phyloP scores from a whole-genome alignment of 2,329 filamentous ascomycete species.

The Cercospora sojina region DNA sequence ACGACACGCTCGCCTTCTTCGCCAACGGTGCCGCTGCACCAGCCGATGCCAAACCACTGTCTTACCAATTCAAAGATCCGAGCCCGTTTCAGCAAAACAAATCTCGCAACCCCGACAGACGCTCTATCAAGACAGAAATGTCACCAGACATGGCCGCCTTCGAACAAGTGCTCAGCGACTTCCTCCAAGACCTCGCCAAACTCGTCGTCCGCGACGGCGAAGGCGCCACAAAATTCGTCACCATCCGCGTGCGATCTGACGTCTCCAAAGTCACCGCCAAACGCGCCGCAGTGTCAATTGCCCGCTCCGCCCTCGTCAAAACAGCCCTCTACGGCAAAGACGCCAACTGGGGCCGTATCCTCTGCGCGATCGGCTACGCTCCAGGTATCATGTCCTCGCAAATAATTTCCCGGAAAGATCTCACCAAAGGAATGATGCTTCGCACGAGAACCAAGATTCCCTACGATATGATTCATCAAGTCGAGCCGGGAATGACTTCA shows the following conservation, averaged over 20 bases:
- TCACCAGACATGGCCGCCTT: conserved; percentile 1
- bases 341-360: conserved; percentile 96
- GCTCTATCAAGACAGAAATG: neutral
- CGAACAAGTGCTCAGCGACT: conserved; percentile 67
- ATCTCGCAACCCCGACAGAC: neutral
- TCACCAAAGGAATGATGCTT: neutral
- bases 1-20: conserved; percentile 92
- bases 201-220: conserved; percentile 95
- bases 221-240: conserved; percentile 97
- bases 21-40: conserved; percentile 79
- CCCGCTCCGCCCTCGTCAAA: conserved; percentile 90
- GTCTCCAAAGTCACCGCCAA: conserved; percentile 54
- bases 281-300: conserved; percentile 81
- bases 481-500: conserved; percentile 68
- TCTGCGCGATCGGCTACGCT: conserved; percentile 88
- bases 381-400: conserved; percentile 53
- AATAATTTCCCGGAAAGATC: conserved; percentile 24
- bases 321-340: conserved; percentile 96
- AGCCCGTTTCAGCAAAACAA: neutral
- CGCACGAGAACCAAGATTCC: neutral
- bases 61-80: neutral
- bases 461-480: conserved; percentile 43
- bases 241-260: conserved; percentile 66
- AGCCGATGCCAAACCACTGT: conserved; percentile 11
- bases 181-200: conserved; percentile 82